phyloP scores from a whole-genome alignment of 176 grass and related monocot genomes.

The Lolium multiflorum region DNA sequence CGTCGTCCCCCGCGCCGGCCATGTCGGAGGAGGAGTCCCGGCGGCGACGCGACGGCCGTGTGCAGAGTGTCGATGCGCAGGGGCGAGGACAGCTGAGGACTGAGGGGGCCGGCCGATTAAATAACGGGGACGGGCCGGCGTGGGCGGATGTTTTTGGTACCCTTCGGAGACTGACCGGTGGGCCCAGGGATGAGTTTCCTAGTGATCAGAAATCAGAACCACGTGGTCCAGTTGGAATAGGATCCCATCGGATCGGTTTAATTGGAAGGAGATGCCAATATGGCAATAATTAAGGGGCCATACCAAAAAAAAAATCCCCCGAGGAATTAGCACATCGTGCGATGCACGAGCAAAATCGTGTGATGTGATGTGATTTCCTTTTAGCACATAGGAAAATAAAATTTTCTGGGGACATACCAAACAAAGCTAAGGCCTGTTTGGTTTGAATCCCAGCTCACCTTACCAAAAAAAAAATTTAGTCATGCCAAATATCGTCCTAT shows the following conservation, averaged over 20 bases:
- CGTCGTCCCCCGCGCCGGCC: slow-evolving; percentile 57
- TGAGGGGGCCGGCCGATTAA: background rate
- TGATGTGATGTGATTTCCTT: too few species aligned
- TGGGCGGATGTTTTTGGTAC: background rate
- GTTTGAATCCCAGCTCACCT: too few species aligned
- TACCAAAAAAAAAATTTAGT: too few species aligned
- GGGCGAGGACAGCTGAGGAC: background rate
- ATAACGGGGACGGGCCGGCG: slow-evolving; percentile 1
- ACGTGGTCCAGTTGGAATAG: background rate
- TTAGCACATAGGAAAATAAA: too few species aligned
- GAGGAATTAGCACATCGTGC: too few species aligned
- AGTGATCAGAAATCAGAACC: background rate
- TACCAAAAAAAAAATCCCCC: too few species aligned
- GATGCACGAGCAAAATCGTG: too few species aligned
- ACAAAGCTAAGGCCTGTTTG: too few species aligned
- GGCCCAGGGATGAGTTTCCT: background rate
- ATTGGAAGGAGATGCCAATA: background rate
- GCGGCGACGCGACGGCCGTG: background rate
- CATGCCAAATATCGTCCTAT: too few species aligned
- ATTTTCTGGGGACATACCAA: too few species aligned
- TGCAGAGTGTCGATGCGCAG: background rate
- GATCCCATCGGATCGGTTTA: background rate
- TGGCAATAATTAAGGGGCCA: too few species aligned
- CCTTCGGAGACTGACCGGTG: background rate
- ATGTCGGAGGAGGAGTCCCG: slow-evolving; percentile 28